Conservation (phyloP, 768 basidiomycete genomes). For the Cystofilobasidium bisporidii region DNA sequence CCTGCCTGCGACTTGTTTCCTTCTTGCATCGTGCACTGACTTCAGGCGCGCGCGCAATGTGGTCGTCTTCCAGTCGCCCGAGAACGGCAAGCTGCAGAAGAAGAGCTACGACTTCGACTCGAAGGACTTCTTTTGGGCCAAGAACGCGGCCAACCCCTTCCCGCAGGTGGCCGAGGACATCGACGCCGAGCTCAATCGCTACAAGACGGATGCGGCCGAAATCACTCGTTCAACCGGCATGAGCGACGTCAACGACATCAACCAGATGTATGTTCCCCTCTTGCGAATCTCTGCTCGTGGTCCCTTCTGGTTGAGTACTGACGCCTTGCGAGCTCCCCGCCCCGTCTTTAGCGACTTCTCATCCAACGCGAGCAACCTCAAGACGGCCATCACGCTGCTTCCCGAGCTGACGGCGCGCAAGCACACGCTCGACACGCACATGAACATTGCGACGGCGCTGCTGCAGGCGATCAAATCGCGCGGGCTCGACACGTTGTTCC, state of each 20-base stretch:
- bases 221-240: slow-evolving; percentile 93
- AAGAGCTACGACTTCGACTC: slow-evolving; percentile 87
- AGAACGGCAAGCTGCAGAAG: slow-evolving; percentile 52
- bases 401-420: slow-evolving; percentile 95
- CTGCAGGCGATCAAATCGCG: slow-evolving; percentile 91
- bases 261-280: slow-evolving; percentile 62
- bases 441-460: slow-evolving; percentile 95
- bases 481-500: slow-evolving; percentile 93
- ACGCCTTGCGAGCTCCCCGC: slow-evolving; percentile 30
- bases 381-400: slow-evolving; percentile 91
- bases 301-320: not conserved
- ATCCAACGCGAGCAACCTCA: slow-evolving; percentile 84
- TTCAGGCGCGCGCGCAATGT: too few relatives aligned
- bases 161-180: slow-evolving; percentile 98
- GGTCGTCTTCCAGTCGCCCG: slow-evolving; percentile 47
- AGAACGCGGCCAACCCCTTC: slow-evolving; percentile 91
- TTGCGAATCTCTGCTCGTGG: not conserved
- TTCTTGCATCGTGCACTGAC: too few relatives aligned
- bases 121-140: slow-evolving; percentile 98
- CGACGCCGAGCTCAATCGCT: slow-evolving; percentile 73
- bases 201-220: slow-evolving; percentile 90
- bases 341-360: slow-evolving; percentile 87
- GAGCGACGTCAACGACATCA: slow-evolving; percentile 87
- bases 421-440: slow-evolving; percentile 91
- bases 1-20: not conserved